phyloP scores from a whole-genome alignment of 177 flowering plant genomes.

The Telopea speciosissima region DNA sequence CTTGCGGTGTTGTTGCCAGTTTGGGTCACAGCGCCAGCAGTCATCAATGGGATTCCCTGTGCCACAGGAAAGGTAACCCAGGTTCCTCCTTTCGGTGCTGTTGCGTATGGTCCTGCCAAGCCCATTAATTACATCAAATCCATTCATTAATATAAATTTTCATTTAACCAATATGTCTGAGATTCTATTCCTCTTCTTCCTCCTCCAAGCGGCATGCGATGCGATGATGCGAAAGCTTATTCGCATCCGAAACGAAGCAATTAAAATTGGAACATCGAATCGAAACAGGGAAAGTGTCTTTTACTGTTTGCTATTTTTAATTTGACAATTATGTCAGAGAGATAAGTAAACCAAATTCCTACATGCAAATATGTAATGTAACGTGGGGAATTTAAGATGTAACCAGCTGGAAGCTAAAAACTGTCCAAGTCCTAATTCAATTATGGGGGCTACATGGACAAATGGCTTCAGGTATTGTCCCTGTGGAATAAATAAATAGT shows the following conservation, averaged over 20 bases:
- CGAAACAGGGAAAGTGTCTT: too few relatives aligned
- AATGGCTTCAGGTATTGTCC: not conserved
- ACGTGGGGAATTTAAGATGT: not conserved
- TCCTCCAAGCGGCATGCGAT: too few relatives aligned
- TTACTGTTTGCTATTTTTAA: too few relatives aligned
- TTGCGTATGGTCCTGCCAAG: slow-evolving; percentile 24
- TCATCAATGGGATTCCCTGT: slow-evolving; percentile 26
- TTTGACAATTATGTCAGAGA: too few relatives aligned
- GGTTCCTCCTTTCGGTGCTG: slow-evolving; percentile 27
- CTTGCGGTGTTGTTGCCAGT: slow-evolving; percentile 20
- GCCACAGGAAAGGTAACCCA: slow-evolving; percentile 28
- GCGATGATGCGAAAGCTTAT: too few relatives aligned
- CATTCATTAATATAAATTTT: too few relatives aligned
- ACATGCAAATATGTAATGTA: too few relatives aligned
- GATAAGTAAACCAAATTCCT: not conserved
- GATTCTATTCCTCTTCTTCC: too few relatives aligned
- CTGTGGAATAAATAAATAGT: not conserved
- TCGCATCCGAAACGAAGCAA: too few relatives aligned
- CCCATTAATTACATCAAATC: not conserved
- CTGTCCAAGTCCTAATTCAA: not conserved
- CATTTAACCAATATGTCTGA: too few relatives aligned
- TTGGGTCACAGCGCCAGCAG: slow-evolving; percentile 28
- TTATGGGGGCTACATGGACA: too few relatives aligned
- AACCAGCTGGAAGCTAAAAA: not conserved
- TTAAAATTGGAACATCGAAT: too few relatives aligned